phyloP scores from a whole-genome alignment of 306 rosid species.

The Hippophae gyantsensis region DNA sequence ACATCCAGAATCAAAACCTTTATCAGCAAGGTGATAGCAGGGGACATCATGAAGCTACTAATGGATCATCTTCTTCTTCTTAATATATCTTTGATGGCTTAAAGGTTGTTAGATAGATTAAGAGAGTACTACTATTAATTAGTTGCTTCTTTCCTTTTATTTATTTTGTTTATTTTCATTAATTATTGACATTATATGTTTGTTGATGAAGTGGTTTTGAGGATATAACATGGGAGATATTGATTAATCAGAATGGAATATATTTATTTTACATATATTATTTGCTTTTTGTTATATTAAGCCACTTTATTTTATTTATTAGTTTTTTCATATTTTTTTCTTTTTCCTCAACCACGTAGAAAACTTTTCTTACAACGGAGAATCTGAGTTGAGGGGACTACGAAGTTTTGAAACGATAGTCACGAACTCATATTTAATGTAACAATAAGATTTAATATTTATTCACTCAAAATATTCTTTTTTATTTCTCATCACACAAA shows the following conservation, averaged over 20 bases:
- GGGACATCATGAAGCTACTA: slow-evolving; percentile 38
- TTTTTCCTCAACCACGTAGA: background rate
- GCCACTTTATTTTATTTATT: background rate
- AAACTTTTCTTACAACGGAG: no score
- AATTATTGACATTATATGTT: slow-evolving; percentile 47
- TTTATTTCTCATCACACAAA: no score
- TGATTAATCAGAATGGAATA: slow-evolving; percentile 12
- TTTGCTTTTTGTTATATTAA: no score
- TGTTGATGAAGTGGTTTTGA: slow-evolving; percentile 20
- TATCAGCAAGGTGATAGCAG: slow-evolving; percentile 12
- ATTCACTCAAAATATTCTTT: no score
- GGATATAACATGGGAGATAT: slow-evolving; percentile 25
- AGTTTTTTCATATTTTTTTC: background rate
- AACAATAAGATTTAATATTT: no score
- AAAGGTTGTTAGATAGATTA: slow-evolving; percentile 32
- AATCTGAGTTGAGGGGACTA: no score
- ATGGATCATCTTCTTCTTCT: slow-evolving; percentile 93
- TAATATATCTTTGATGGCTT: slow-evolving; percentile 29
- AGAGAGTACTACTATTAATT: slow-evolving; percentile 30
- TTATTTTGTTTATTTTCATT: slow-evolving; percentile 22
- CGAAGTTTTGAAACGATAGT: no score
- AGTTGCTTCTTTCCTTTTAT: slow-evolving; percentile 9
- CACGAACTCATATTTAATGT: no score
- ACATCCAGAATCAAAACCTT: background rate
- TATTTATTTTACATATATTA: slow-evolving; percentile 1